A percentile compares a stretch with the other conserved stretches of the same genome.
Evolutionary conservation across 805 yeast species (phyloP).

Genomic region (Priceomyces haplophilus): DNA sequence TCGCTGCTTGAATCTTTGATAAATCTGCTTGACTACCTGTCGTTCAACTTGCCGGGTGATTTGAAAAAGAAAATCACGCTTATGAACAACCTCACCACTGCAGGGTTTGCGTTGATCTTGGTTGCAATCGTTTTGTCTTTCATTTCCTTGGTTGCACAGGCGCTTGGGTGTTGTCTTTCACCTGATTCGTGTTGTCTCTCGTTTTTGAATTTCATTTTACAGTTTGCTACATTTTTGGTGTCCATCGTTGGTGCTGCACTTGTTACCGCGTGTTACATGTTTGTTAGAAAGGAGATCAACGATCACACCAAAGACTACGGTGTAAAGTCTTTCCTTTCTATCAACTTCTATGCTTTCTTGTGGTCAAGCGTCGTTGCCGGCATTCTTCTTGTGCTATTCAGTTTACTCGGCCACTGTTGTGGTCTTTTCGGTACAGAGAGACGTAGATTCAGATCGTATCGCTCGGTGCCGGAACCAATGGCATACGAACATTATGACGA

Average conservation of each 20-base stretch:
- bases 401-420: constrained; percentile 40
- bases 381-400: constrained; percentile 27
- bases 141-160: constrained; percentile 49
- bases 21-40: constrained; percentile 24
- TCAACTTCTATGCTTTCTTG: constrained; percentile 52
- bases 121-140: constrained; percentile 34
- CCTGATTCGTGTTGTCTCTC: constrained; percentile 46
- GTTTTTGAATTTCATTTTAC: constrained; percentile 43
- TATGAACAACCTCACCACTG: constrained; percentile 48
- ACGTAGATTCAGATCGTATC: constrained; percentile 22
- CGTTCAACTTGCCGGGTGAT: constrained; percentile 51
- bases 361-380: constrained; percentile 62
- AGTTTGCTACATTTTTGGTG: constrained; percentile 44
- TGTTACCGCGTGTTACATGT: constrained; percentile 59
- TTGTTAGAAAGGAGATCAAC: constrained; percentile 51
- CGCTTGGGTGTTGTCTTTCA: constrained; percentile 37
- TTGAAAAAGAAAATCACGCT: constrained; percentile 45
- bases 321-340: constrained; percentile 48
- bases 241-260: constrained; percentile 50
- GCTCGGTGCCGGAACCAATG: constrained; percentile 14
- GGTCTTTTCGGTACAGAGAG: constrained; percentile 36
- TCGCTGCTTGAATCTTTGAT: constrained; percentile 20
- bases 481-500: constrained; percentile 22
- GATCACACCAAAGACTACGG: constrained; percentile 49
- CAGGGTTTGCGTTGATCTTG: constrained; percentile 50